Base-by-base conservation (phyloP, 1,284 basidiomycete genomes). In the Golubevia sp. region DNA sequence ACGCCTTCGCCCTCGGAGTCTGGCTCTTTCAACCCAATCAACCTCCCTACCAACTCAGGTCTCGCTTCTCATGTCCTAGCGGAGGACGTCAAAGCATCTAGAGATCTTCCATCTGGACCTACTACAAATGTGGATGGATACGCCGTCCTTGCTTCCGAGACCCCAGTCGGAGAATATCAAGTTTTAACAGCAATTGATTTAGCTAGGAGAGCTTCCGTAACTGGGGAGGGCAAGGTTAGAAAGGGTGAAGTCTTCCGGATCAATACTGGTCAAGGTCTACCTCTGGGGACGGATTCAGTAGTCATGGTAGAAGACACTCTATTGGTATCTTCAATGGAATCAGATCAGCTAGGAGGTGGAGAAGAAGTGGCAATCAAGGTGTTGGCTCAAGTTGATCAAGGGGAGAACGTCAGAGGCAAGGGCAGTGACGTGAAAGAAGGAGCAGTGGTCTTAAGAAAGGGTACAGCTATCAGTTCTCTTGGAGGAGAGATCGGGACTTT, bases 111-210 rank as follows among this genome's bases (percentile, higher is more conserved):
- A 0, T 67, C 66, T 1, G 69, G 66, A 0, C 84, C 86, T 2
- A 92, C 91, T 0, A 93, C 92, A 4, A 94, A 90, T 67, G 92
- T 93, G 8, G 93, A 94, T 77, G 93, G 93, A 0, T 95, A 95
- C 77, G 93, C 93, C 1, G 83, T 94, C 1, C 18, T 50, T 51
- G 56, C 51, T 55, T 54, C 38, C 20, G 23, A 53, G 3, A 48
- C 23, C 34, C 49, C 51, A 23, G 49, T 48, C 8, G 51, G 70
- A 91, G 90, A 89, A 2, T 86, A 87, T 52, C 1, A 38, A 58
- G 61, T 54, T 23, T 8, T 34, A 11, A 34, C 30, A 34, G 11
- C 30, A 34, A 34, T 11, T 3, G 11, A 3, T 34, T 34, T 34
- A 11, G 30, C 30, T 34, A 3, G 11, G 11, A 3, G 30, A 34